A percentile compares a stretch with the other conserved stretches of the same genome.
Evolutionary conservation across 2,329 filamentous ascomycete genomes (phyloP).

Genomic region (Aureobasidium pullulans): DNA sequence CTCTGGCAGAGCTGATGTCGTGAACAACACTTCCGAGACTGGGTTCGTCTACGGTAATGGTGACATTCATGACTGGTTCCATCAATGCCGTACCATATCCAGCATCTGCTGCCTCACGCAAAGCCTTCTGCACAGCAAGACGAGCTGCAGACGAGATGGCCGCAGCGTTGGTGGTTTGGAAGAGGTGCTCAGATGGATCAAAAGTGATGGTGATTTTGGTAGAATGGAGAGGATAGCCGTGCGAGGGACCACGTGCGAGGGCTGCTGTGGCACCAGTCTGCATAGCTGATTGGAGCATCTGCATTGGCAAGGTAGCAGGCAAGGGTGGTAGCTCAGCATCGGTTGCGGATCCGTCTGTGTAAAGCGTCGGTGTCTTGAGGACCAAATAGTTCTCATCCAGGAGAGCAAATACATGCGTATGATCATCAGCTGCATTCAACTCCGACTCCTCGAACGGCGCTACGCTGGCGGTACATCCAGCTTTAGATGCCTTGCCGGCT

Average conservation of each 20-base stretch:
- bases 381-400: constrained; percentile 65
- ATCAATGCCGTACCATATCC: constrained; percentile 57
- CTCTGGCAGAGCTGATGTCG: constrained; percentile 66
- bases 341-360: constrained; percentile 33
- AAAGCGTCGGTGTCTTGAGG: constrained; percentile 46
- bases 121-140: constrained; percentile 60
- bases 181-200: constrained; percentile 57
- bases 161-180: constrained; percentile 58
- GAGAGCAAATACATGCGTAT: constrained; percentile 31
- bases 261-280: constrained; percentile 77
- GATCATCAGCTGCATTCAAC: constrained; percentile 23
- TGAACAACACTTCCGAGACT: constrained; percentile 77
- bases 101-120: constrained; percentile 54
- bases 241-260: constrained; percentile 73
- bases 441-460: constrained; percentile 46
- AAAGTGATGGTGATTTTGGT: constrained; percentile 65
- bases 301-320: constrained; percentile 46
- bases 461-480: constrained; percentile 63
- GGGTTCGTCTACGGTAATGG: constrained; percentile 77
- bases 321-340: constrained; percentile 41
- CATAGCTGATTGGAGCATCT: constrained; percentile 48
- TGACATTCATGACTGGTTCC: constrained; percentile 88
- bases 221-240: constrained; percentile 71
- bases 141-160: constrained; percentile 61
- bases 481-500: constrained; percentile 71